phyloP scores from a whole-genome alignment of 2,329 filamentous ascomycete species.

The Pyrenochaeta sp. region DNA sequence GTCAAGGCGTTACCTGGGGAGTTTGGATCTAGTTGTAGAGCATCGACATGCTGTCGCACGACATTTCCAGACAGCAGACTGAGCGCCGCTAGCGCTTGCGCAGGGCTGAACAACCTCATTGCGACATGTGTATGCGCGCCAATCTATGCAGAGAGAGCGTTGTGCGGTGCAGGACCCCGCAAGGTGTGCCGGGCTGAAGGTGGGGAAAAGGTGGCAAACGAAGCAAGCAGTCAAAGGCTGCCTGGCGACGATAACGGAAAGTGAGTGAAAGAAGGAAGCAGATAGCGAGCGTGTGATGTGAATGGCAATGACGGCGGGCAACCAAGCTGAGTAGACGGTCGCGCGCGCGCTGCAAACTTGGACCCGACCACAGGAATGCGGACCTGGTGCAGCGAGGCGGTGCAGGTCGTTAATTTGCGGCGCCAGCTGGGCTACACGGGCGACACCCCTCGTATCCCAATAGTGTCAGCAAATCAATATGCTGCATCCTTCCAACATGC shows the following conservation, averaged over 20 bases:
- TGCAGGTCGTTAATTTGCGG: conserved; percentile 1
- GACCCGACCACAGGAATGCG: conserved; percentile 1
- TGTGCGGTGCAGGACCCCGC: conserved; percentile 5
- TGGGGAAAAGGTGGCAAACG: conserved; percentile 6
- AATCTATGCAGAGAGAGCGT: conserved; percentile 4
- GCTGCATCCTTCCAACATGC: neutral
- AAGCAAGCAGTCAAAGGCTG: neutral
- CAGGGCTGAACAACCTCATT: conserved; percentile 40
- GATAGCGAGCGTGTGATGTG: conserved; percentile 8
- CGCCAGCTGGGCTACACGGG: neutral
- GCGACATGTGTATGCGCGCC: conserved; percentile 24
- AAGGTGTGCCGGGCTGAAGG: conserved; percentile 6
- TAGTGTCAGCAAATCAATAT: conserved; percentile 12
- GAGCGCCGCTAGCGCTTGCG: conserved; percentile 37
- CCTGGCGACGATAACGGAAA: neutral
- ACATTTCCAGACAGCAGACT: conserved; percentile 30
- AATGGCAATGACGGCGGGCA: conserved; percentile 6
- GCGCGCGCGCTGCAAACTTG: conserved; percentile 2
- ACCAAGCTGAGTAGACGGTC: conserved; percentile 16
- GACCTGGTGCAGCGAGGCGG: neutral
- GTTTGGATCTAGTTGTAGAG: conserved; percentile 36
- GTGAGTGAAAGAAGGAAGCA: conserved; percentile 1
- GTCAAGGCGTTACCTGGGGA: conserved; percentile 23
- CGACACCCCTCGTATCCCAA: conserved; percentile 7
- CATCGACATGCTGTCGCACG: conserved; percentile 27